These are phyloP conservation scores for Telfairia occidentalis DNA, from an alignment of 331 rosid species.

Conservation along the genomic window DNA sequence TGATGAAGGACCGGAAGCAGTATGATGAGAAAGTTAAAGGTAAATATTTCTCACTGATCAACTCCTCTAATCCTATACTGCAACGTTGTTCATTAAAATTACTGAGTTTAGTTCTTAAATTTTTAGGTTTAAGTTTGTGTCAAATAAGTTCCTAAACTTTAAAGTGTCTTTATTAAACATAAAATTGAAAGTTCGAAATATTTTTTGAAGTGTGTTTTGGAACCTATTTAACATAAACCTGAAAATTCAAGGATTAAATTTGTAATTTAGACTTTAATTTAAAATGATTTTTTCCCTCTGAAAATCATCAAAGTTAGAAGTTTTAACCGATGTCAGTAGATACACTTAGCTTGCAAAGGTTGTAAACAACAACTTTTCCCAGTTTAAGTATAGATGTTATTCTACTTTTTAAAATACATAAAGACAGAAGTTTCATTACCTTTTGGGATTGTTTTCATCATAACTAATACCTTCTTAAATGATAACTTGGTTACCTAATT, in stretches of 20 bases:
- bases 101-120: no score
- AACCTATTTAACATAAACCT: no score
- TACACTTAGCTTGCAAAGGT: neutral
- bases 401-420: neutral
- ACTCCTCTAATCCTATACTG: neutral
- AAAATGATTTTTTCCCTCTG: neutral
- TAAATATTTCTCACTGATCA: slow-evolving; percentile 12
- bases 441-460: no score
- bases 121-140: no score
- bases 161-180: no score
- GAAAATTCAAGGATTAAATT: no score
- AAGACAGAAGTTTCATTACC: neutral
- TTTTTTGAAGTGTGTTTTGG: no score
- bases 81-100: neutral
- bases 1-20: slow-evolving; percentile 85
- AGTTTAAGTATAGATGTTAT: neutral
- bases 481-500: slow-evolving; percentile 9
- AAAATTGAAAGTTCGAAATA: no score
- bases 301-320: neutral
- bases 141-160: no score
- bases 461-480: neutral
- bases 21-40: slow-evolving; percentile 97
- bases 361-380: neutral
- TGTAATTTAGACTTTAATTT: no score
- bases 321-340: neutral